phyloP scores from a whole-genome alignment of 768 basidiomycete species.

The Serendipita sp. region DNA sequence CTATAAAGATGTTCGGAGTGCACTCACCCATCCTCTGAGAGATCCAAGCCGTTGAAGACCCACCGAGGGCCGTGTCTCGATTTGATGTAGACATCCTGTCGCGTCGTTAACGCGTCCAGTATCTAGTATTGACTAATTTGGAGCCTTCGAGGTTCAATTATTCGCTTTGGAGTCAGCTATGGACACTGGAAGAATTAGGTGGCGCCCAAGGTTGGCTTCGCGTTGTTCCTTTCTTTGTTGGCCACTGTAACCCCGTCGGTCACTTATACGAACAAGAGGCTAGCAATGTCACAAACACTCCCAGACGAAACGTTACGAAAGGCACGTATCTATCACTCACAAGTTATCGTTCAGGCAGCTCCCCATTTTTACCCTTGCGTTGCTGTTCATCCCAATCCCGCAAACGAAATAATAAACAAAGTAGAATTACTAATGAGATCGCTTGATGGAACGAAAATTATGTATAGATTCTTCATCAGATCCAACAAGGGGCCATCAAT shows the following conservation, averaged over 20 bases:
- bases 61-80: neutral
- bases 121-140: neutral
- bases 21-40: neutral
- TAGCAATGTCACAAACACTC: conserved; percentile 32
- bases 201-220: neutral
- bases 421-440: too few relatives aligned
- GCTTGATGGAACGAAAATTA: neutral
- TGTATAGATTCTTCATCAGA: conserved; percentile 72
- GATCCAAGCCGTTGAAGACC: neutral
- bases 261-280: neutral
- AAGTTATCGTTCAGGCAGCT: neutral
- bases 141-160: too few relatives aligned
- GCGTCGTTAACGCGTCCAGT: neutral
- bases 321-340: conserved; percentile 24
- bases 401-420: too few relatives aligned
- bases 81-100: neutral
- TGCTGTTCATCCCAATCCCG: too few relatives aligned
- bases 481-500: conserved; percentile 77
- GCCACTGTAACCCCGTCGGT: too few relatives aligned
- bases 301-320: conserved; percentile 73
- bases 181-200: neutral
- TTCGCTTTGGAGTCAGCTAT: neutral
- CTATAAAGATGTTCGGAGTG: neutral
- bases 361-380: too few relatives aligned
- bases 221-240: too few relatives aligned